Evolutionary conservation across 805 yeast species (phyloP).

Genomic region (Danielia reshetovae): DNA sequence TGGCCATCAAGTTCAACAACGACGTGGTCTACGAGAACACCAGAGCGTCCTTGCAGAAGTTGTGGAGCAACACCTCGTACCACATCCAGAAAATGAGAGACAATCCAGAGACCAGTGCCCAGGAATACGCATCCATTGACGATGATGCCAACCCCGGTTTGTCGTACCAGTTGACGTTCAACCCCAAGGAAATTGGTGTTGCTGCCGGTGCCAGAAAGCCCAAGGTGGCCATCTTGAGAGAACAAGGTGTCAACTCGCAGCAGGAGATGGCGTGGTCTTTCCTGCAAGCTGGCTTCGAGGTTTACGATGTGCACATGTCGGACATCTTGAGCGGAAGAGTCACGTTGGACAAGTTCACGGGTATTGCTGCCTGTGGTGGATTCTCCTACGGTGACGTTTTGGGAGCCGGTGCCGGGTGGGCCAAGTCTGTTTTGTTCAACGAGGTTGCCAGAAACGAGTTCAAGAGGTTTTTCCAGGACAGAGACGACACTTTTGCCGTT

Average conservation of each 20-base stretch:
- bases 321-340: slow-evolving; percentile 77
- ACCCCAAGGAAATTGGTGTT: slow-evolving; percentile 47
- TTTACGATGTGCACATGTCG: slow-evolving; percentile 96
- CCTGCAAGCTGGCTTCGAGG: slow-evolving; percentile 88
- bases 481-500: slow-evolving; percentile 90
- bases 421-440: slow-evolving; percentile 88
- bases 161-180: slow-evolving; percentile 70
- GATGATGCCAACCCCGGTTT: slow-evolving; percentile 92
- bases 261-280: slow-evolving; percentile 98
- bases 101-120: slow-evolving; percentile 85
- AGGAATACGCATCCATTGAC: slow-evolving; percentile 69
- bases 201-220: slow-evolving; percentile 49
- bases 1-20: slow-evolving; percentile 48
- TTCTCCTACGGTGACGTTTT: slow-evolving; percentile 98
- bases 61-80: slow-evolving; percentile 87
- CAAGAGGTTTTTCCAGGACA: slow-evolving; percentile 72
- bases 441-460: slow-evolving; percentile 74
- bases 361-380: slow-evolving; percentile 98
- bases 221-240: slow-evolving; percentile 92
- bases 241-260: slow-evolving; percentile 98
- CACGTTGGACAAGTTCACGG: slow-evolving; percentile 74
- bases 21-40: slow-evolving; percentile 45
- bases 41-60: slow-evolving; percentile 71
- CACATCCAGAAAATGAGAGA: slow-evolving; percentile 89
- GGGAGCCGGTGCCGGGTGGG: slow-evolving; percentile 99